These are phyloP conservation scores for Fistulina hepatica DNA, from an alignment of 1,284 basidiomycete species.

Conservation along the genomic window DNA sequence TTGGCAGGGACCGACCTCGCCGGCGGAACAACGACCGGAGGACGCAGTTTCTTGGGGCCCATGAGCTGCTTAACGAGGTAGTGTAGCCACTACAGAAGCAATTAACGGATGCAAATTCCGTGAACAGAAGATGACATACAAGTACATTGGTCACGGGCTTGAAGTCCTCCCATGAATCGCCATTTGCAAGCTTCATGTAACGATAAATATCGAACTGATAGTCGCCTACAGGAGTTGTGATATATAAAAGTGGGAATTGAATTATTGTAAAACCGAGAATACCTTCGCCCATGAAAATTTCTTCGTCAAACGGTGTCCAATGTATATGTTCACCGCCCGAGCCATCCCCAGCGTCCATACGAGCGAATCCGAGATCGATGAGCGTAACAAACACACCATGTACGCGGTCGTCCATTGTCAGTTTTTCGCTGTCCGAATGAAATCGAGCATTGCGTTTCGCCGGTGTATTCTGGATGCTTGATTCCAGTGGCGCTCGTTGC, in stretches of 20 bases:
- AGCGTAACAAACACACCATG: constrained; percentile 70
- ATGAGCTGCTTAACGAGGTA: constrained; percentile 68
- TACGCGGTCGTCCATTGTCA: constrained; percentile 45
- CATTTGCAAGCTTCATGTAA: constrained; percentile 55
- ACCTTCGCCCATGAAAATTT: constrained; percentile 80
- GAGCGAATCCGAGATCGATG: constrained; percentile 90
- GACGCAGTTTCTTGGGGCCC: constrained; percentile 51
- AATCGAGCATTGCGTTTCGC: constrained; percentile 5
- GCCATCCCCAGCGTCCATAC: constrained; percentile 54
- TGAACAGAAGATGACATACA: constrained; percentile 30
- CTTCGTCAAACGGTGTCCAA: constrained; percentile 72
- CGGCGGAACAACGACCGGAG: constrained; percentile 29
- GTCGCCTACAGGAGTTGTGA: constrained; percentile 42
- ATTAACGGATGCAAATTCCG: neutral
- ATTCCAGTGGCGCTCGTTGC: constrained; percentile 20
- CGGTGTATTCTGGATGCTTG: constrained; percentile 22
- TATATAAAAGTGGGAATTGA: neutral
- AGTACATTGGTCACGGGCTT: constrained; percentile 82
- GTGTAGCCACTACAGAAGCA: constrained; percentile 62
- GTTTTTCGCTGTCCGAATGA: constrained; percentile 8
- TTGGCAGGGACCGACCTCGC: constrained; percentile 14
- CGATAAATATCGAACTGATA: constrained; percentile 95
- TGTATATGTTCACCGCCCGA: constrained; percentile 35
- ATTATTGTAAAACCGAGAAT: neutral
- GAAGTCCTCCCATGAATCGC: constrained; percentile 60